These are phyloP conservation scores for Metschnikowia gelsemii DNA, from an alignment of 805 yeast genomes.

Conservation along the genomic window DNA sequence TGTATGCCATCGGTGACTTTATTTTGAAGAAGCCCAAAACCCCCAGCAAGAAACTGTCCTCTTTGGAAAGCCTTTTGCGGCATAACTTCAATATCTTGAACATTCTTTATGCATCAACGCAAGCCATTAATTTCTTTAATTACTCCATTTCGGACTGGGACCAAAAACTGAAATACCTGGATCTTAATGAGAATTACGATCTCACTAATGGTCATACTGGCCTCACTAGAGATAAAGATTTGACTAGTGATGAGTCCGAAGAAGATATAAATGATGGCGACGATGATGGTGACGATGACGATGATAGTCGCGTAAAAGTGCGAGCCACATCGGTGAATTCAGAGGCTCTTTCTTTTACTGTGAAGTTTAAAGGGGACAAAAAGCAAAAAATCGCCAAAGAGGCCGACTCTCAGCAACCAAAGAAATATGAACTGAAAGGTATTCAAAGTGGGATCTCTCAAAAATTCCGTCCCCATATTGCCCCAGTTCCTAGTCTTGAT, in stretches of 20 bases:
- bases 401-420: conserved; percentile 7
- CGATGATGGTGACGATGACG: conserved; percentile 15
- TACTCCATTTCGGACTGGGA: conserved; percentile 41
- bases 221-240: conserved; percentile 6
- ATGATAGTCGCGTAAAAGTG: no score
- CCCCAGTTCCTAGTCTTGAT: conserved; percentile 18
- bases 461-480: background rate
- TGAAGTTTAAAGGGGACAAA: conserved; percentile 22
- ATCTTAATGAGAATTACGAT: conserved; percentile 39
- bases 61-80: conserved; percentile 26
- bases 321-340: conserved; percentile 17
- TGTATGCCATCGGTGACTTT: conserved; percentile 42
- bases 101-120: conserved; percentile 47
- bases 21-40: conserved; percentile 19
- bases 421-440: conserved; percentile 1
- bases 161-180: conserved; percentile 44
- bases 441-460: conserved; percentile 1
- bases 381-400: conserved; percentile 13
- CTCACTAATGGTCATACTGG: conserved; percentile 23
- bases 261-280: conserved; percentile 19
- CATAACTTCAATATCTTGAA: conserved; percentile 32
- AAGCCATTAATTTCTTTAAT: conserved; percentile 47
- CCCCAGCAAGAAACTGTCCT: conserved; percentile 22
- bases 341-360: conserved; percentile 27
- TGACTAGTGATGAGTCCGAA: conserved; percentile 17